Evolutionary conservation across 129 eudicot species (phyloP), one percentile per base, ranked within the genome.

Genomic region (Centella asiatica): DNA sequence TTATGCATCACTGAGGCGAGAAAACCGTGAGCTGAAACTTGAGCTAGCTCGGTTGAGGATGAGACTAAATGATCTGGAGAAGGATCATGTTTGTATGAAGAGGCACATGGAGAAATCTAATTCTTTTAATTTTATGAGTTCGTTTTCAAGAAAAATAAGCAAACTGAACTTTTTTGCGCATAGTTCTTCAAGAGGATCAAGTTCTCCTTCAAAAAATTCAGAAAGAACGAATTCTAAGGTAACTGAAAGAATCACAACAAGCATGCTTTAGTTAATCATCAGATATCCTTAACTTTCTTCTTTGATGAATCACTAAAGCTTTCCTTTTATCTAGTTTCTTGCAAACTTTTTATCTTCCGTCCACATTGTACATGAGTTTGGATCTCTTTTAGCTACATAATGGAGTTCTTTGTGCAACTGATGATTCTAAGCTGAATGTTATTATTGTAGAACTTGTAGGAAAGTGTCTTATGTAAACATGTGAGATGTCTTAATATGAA

Each of bases 1-100:
- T 73, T 92, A 92, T 13, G 99, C 99, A 0, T 87, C 96, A 15
- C 44, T 92, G 62, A 82, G 99, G 69, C 74, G 95, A 26, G 99
- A 92, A 57, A 92, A 92, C 66, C 72, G 96, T 25, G 99, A 92
- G 46, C 67, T 92, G 67, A 92, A 92, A 74, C 95, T 92, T 2
- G 99, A 92, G 74, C 76, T 92, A 70, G 95, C 99, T 32, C 77
- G 99, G 42, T 61, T 92, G 66, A 34, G 99, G 22, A 92, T 92
- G 99, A 74, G 99, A 70, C 67, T 92, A 54, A 92, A 87, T 62
- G 99, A 87, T 74, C 67, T 92, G 60, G 99, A 92, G 80, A 92
- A 92, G 69, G 99, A 92, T 6, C 99, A 92, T 67, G 99, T 92
- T 48, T 87, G 85, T 59, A 92, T 92, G 96, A 92, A 87, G 88